Evolutionary conservation across 179 eudicot genomes (phyloP).

Genomic region (Dionaea muscipula): DNA sequence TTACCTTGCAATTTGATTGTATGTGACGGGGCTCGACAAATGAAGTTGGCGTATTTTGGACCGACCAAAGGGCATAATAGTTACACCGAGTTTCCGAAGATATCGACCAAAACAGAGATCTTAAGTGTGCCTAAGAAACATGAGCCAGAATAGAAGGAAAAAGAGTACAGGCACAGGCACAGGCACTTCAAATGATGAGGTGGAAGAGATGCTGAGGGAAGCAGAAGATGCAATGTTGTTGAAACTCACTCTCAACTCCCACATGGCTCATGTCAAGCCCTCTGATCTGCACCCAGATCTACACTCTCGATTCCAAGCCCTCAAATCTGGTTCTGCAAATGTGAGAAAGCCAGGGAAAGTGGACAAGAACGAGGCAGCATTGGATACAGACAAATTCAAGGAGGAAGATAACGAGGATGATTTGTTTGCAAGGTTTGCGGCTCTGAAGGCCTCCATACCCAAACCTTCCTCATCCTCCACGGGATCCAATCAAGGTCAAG

Average conservation of each 20-base stretch:
- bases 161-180: conserved; percentile 7
- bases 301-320: conserved; percentile 49
- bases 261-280: conserved; percentile 33
- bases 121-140: neutral
- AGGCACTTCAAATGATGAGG: conserved; percentile 43
- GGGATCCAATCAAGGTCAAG: conserved; percentile 4
- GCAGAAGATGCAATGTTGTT: conserved; percentile 61
- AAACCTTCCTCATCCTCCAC: conserved; percentile 17
- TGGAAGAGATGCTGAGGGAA: conserved; percentile 52
- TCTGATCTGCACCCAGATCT: conserved; percentile 53
- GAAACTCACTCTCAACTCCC: conserved; percentile 47
- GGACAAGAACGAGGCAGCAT: conserved; percentile 8
- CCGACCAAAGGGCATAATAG: no score
- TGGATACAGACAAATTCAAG: neutral
- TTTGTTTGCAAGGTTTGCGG: conserved; percentile 11
- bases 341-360: conserved; percentile 4
- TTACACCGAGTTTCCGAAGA: no score
- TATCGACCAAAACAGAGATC: no score
- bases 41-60: no score
- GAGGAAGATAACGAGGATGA: conserved; percentile 12
- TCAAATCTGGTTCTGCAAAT: conserved; percentile 31
- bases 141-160: conserved; percentile 21
- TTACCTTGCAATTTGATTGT: no score
- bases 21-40: no score
- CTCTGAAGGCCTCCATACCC: conserved; percentile 50